These are phyloP conservation scores for Eragrostis tef DNA, from an alignment of 202 grass and related monocot species.

Conservation along the genomic window DNA sequence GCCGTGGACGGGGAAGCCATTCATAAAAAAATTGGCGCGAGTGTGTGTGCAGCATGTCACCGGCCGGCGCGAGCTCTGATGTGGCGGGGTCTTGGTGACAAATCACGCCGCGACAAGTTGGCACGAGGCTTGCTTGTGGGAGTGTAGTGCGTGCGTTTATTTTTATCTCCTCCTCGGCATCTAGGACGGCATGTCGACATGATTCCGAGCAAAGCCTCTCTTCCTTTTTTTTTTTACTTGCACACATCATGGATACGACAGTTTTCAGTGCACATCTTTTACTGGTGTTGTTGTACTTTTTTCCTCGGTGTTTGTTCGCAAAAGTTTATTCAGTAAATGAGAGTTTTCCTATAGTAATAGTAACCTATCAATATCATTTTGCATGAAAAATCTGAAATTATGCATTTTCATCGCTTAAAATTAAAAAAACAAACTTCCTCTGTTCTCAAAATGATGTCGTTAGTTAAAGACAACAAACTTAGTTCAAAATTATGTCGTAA, in stretches of 20 bases:
- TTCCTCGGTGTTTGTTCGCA: not conserved
- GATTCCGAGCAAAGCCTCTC: constrained; percentile 7
- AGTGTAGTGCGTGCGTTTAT: not conserved
- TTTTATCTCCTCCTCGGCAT: not conserved
- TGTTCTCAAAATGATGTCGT: no score
- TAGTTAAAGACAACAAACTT: no score
- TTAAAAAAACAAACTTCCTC: no score
- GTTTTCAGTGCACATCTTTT: not conserved
- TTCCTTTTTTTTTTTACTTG: not conserved
- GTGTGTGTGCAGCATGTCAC: not conserved
- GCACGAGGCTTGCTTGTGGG: not conserved
- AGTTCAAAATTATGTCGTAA: no score
- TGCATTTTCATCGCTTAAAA: no score
- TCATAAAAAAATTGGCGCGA: not conserved
- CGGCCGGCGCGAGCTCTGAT: not conserved
- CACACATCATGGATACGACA: not conserved
- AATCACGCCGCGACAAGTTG: not conserved
- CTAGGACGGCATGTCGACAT: constrained; percentile 12
- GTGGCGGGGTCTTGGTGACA: not conserved
- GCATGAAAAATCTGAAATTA: not conserved
- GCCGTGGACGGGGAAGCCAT: constrained; percentile 4
- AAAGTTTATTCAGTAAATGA: no score
- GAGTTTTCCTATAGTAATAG: no score
- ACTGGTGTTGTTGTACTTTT: not conserved
- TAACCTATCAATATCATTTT: not conserved